phyloP scores from a whole-genome alignment of 371 early-diverging fungal genomes.

The Apophysomyces variabilis region DNA sequence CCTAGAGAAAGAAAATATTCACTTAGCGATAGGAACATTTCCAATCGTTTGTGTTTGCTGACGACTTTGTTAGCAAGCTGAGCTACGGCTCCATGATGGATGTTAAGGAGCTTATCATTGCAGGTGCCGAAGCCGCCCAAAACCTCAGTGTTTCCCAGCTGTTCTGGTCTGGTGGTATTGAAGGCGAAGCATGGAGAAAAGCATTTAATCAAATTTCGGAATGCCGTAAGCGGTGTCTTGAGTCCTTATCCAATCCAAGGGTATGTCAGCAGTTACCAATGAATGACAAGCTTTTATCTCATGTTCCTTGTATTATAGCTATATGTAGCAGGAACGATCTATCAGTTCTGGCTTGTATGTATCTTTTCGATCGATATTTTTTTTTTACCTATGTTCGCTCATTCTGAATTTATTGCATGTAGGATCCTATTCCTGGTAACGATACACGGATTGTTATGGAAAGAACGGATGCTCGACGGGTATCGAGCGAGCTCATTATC shows the following conservation, averaged over 20 bases:
- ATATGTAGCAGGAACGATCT: constrained; percentile 54
- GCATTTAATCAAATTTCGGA: constrained; percentile 48
- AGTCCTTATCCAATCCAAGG: constrained; percentile 44
- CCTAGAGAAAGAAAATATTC: background rate
- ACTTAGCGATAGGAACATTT: constrained; percentile 35
- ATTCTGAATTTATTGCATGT: background rate
- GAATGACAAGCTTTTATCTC: background rate
- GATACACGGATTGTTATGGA: constrained; percentile 53
- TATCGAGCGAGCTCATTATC: constrained; percentile 48
- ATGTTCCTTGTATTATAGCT: constrained; percentile 23
- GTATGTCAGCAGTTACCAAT: constrained; percentile 23
- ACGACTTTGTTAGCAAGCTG: constrained; percentile 55
- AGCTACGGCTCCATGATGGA: constrained; percentile 59
- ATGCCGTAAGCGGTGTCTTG: constrained; percentile 38
- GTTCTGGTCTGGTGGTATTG: constrained; percentile 35
- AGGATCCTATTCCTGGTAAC: constrained; percentile 53
- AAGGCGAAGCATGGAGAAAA: constrained; percentile 43
- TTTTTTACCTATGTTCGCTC: background rate
- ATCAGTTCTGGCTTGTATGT: constrained; percentile 55
- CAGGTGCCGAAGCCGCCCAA: constrained; percentile 46
- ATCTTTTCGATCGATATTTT: background rate
- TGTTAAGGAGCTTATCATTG: constrained; percentile 51
- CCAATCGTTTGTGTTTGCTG: constrained; percentile 54
- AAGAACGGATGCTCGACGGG: constrained; percentile 38
- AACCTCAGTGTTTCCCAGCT: constrained; percentile 40